Percentiles rank a stretch among this genome's conserved stretches.
These are phyloP conservation scores for Theileria orientalis DNA, from an alignment of 169 alveolate genomes.

Conservation along the genomic window DNA sequence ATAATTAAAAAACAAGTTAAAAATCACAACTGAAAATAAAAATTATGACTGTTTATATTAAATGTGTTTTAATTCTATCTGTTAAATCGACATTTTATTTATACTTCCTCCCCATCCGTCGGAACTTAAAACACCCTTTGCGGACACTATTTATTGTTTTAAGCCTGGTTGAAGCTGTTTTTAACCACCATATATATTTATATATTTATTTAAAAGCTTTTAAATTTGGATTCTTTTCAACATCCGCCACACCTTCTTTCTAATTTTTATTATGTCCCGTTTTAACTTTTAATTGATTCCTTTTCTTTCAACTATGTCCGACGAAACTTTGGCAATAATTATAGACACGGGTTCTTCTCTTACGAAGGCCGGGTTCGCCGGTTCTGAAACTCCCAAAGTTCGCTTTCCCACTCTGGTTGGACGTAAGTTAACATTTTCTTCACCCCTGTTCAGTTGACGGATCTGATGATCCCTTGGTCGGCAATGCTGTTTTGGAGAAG, in stretches of 20 bases:
- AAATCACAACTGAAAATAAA: no score
- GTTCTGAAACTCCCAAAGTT: conserved; percentile 55
- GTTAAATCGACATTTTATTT: no score
- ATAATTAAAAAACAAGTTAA: no score
- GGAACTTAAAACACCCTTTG: no score
- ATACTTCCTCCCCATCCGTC: no score
- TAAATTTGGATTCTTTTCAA: background rate
- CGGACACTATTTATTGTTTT: no score
- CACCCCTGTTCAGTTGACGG: background rate
- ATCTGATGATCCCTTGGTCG: conserved; percentile 44
- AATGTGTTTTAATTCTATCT: no score
- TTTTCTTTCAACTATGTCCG: conserved; percentile 25
- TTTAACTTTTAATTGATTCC: no score
- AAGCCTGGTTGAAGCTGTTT: background rate
- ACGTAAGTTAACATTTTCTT: conserved; percentile 1
- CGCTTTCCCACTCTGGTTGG: conserved; percentile 44
- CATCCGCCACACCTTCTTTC: background rate
- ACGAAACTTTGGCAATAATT: conserved; percentile 61
- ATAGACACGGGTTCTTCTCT: conserved; percentile 55
- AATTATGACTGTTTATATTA: no score
- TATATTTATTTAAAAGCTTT: background rate
- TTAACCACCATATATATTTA: background rate
- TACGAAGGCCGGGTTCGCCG: conserved; percentile 61
- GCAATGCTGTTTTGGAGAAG: conserved; percentile 29
- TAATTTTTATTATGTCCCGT: background rate